Percentiles rank a stretch among this genome's conserved stretches.
These are phyloP conservation scores for Juncus inflexus DNA, from an alignment of 176 grass and related monocot species.

Conservation along the genomic window DNA sequence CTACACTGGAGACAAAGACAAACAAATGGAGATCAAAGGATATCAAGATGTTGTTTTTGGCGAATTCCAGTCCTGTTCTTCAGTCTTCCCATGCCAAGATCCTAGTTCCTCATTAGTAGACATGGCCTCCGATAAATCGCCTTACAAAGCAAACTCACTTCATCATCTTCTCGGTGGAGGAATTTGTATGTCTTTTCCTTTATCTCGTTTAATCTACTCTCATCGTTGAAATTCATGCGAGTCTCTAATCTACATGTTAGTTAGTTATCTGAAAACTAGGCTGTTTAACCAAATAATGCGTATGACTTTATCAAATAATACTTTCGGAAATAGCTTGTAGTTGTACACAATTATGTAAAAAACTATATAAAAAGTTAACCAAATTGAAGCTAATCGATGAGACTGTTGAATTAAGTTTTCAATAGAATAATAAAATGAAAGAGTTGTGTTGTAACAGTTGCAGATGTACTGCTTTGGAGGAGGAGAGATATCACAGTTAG, in stretches of 20 bases:
- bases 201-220: background rate
- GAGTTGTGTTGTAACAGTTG: conserved; percentile 24
- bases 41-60: conserved; percentile 17
- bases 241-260: no score
- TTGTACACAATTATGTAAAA: no score
- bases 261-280: no score
- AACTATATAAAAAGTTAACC: no score
- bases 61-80: conserved; percentile 12
- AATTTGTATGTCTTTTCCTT: conserved; percentile 6
- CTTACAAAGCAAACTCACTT: background rate
- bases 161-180: conserved; percentile 26
- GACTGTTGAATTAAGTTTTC: no score
- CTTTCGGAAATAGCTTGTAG: no score
- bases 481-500: conserved; percentile 37
- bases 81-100: background rate
- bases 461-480: conserved; percentile 76
- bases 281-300: no score
- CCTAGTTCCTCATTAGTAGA: no score
- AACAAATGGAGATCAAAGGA: background rate
- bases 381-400: no score
- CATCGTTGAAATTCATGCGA: background rate
- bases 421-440: no score
- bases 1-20: background rate
- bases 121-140: background rate
- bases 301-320: no score